Conservation (phyloP, 805 yeast genomes). For the Blastobotrys mokoenaii region DNA sequence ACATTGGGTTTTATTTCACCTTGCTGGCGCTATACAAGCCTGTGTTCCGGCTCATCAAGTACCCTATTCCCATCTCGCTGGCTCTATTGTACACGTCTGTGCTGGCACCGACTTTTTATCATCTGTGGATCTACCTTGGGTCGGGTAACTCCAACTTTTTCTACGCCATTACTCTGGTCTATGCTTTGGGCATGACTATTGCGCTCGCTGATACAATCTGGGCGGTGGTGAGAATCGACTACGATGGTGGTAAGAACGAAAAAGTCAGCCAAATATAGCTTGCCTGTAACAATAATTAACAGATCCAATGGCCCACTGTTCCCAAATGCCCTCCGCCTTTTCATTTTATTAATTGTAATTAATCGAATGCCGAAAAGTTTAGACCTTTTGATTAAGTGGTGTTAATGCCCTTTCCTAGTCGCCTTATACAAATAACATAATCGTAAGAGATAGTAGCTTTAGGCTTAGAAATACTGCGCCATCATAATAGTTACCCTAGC, state of each 20-base stretch:
- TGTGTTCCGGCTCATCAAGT: conserved; percentile 31
- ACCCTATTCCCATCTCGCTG: conserved; percentile 42
- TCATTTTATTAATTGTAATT: no score
- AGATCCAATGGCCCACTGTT: neutral
- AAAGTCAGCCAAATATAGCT: conserved; percentile 16
- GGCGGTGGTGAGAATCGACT: conserved; percentile 67
- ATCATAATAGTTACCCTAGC: no score
- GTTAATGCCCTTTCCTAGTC: no score
- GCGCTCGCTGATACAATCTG: conserved; percentile 71
- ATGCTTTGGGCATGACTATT: conserved; percentile 60
- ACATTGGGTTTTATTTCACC: conserved; percentile 49
- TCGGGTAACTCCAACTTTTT: conserved; percentile 95
- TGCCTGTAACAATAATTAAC: no score
- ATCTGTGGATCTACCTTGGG: conserved; percentile 88
- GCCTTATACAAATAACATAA: no score
- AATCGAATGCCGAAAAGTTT: no score
- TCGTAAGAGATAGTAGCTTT: no score
- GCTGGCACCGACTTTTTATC: conserved; percentile 82
- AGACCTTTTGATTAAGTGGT: neutral
- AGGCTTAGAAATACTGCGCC: no score
- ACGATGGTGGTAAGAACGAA: conserved; percentile 36
- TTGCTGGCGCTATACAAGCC: conserved; percentile 42
- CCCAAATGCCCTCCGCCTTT: no score
- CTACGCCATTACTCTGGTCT: conserved; percentile 83
- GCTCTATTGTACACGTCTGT: conserved; percentile 50